Conservation (phyloP, 176 grass and related monocot species). For the barley (Hordeum vulgare) region MorexV3_pseudomolecules_assembly NC_058524.1:599284596-599285095, state of each 20-base stretch:
- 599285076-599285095: constrained; percentile 87
- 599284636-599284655: constrained; percentile 85
- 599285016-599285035: constrained; percentile 87
- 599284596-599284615: constrained; percentile 57
- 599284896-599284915: not conserved
- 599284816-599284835: constrained; percentile 44
- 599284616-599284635: constrained; percentile 98
- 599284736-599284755: constrained; percentile 63
- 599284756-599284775: constrained; percentile 65
- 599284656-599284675: constrained; percentile 93
- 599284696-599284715: constrained; percentile 43
- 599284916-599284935: constrained; percentile 21
- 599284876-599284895: not conserved
- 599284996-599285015: constrained; percentile 79
- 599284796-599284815: constrained; percentile 67
- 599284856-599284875: not conserved
- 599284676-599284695: constrained; percentile 66
- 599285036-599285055: constrained; percentile 91
- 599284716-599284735: constrained; percentile 58
- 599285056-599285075: constrained; percentile 53
- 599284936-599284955: constrained; percentile 59
- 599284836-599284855: not conserved
- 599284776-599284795: constrained; percentile 69
- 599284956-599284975: constrained; percentile 65
- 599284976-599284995: constrained; percentile 47